Evolutionary conservation across 768 basidiomycete genomes (phyloP), one percentile per base, ranked within the genome.

Genomic region (Cubamyces sp.): DNA sequence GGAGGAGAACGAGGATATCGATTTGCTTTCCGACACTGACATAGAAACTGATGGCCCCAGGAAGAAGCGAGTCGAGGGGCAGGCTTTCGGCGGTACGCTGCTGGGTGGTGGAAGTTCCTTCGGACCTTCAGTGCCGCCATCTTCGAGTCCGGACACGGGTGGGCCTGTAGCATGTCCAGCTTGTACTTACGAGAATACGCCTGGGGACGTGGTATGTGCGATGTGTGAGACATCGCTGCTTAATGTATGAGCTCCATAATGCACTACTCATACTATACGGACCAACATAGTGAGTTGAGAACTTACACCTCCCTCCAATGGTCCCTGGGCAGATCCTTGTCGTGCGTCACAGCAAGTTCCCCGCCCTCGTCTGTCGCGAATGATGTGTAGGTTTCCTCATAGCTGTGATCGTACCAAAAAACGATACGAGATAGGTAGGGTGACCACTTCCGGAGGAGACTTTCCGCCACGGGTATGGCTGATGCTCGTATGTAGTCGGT

Each of bases 81-180:
- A 78, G 64, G 91, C 87, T 3, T 93, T 93, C 71, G 82, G 82
- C 54, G 91, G 91, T 25, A 93, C 91, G 23, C 71, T 92, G 46
- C 79, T 92, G 34, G 83, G 84, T 47, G 78, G 82, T 37, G 51
- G 49, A n/a, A 65, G 71, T 72, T 54, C 40, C 50, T 56, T 46
- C 54, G 54, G 48, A 19, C 46, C 79, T 51, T 74, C 79, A 62
- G 69, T 49, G 25, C 60, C 40, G 16, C 56, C 61, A 0, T 64
- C 61, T 28, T 61, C 62, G 34, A 65, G 60, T 41, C 59, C 65
- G 45, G 37, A 65, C 18, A 51, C 47, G 21, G 69, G 67, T 3
- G 63, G 58, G 14, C 70, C 73, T 62, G 83, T 81, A 66, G 62
- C 81, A 0, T 91, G 88, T 67, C 68, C 75, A 9, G 71, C 68